Conservation (phyloP, 805 yeast species). For the Candida gorgasii region DNA sequence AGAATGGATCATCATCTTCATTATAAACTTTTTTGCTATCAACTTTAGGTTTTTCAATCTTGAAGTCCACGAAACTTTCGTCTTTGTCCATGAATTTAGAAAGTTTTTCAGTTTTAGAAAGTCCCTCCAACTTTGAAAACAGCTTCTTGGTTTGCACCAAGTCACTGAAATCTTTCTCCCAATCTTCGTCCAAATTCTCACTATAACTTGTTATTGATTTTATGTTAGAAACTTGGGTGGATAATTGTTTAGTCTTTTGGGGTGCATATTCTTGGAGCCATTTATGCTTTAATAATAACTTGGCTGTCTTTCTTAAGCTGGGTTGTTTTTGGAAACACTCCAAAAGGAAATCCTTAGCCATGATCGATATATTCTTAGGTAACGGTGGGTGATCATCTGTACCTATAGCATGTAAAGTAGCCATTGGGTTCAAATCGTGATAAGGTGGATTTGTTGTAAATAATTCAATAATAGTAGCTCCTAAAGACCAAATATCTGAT, state of each 20-base stretch:
- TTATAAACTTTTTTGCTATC: constrained; percentile 9
- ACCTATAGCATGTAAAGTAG: constrained; percentile 82
- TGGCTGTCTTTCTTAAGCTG: constrained; percentile 55
- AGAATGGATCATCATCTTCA: constrained; percentile 34
- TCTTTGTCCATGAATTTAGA: too few relatives aligned
- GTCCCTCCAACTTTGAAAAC: too few relatives aligned
- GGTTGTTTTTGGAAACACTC: constrained; percentile 77
- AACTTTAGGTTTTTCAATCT: constrained; percentile 15
- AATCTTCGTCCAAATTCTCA: constrained; percentile 33
- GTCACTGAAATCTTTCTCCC: constrained; percentile 41
- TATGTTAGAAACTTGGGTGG: constrained; percentile 4
- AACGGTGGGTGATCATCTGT: constrained; percentile 70
- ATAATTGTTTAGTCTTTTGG: constrained; percentile 3
- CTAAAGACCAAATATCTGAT: constrained; percentile 91
- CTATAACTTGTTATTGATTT: constrained; percentile 28
- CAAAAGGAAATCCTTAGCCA: constrained; percentile 55
- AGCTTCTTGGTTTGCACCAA: too few relatives aligned
- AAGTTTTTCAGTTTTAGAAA: too few relatives aligned
- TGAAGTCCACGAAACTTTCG: constrained; percentile 4
- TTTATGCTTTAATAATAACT: constrained; percentile 53
- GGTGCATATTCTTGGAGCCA: constrained; percentile 48
- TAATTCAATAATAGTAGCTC: constrained; percentile 90
- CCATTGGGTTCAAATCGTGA: constrained; percentile 70
- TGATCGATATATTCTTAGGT: constrained; percentile 50
- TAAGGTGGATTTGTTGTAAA: constrained; percentile 88